phyloP scores from a whole-genome alignment of 129 eudicot genomes.

The Artemisia annua region DNA sequence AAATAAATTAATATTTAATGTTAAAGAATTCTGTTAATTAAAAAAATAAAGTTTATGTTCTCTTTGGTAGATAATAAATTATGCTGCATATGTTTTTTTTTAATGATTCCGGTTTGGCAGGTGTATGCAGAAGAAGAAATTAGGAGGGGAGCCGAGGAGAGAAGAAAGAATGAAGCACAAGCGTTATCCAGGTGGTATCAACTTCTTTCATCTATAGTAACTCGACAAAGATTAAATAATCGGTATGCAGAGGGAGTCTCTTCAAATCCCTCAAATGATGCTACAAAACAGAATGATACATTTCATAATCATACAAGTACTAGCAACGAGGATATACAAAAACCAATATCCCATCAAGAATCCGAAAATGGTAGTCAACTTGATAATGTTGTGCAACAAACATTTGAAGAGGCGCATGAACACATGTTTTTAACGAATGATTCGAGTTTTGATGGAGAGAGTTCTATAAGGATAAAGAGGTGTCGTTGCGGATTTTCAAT shows the following conservation, averaged over 20 bases:
- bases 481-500: conserved; percentile 84
- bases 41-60: neutral
- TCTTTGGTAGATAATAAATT: neutral
- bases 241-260: conserved; percentile 50
- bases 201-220: conserved; percentile 85
- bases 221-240: conserved; percentile 71
- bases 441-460: conserved; percentile 37
- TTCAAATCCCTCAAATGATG: conserved; percentile 19
- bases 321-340: conserved; percentile 13
- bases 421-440: conserved; percentile 64
- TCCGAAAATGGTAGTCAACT: conserved; percentile 17
- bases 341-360: conserved; percentile 27
- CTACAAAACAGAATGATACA: conserved; percentile 18
- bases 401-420: conserved; percentile 52
- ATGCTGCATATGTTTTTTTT: neutral
- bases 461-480: conserved; percentile 45
- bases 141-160: conserved; percentile 75
- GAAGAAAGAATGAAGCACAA: conserved; percentile 61
- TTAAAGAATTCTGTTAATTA: neutral
- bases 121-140: conserved; percentile 81
- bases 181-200: conserved; percentile 92
- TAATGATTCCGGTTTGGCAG: conserved; percentile 38
- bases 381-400: conserved; percentile 6
- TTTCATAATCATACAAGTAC: conserved; percentile 10
- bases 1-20: conserved; percentile 13